Evolutionary conservation across 169 alveolate species (phyloP).

Genomic region (Babesia bigemina): DNA sequence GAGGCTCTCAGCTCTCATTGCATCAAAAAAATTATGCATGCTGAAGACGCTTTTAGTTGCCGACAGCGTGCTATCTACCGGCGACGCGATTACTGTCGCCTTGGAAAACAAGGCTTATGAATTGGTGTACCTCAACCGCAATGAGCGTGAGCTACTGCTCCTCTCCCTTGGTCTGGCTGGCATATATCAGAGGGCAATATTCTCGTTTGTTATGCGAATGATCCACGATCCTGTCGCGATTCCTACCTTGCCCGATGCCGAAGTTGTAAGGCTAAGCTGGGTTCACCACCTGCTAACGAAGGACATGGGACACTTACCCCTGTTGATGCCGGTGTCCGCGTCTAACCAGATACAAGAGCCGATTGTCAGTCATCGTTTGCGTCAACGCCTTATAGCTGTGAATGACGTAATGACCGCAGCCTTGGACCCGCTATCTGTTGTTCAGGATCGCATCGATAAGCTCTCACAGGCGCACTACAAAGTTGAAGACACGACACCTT

Average conservation of each 20-base stretch:
- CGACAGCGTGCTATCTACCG: slow-evolving; percentile 45
- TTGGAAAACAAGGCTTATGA: slow-evolving; percentile 13
- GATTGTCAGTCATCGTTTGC: slow-evolving; percentile 11
- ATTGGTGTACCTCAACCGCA: slow-evolving; percentile 18
- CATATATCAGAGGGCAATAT: slow-evolving; percentile 30
- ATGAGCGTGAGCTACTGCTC: slow-evolving; percentile 51
- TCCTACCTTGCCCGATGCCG: not conserved
- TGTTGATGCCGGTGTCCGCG: slow-evolving; percentile 20
- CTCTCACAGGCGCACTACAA: slow-evolving; percentile 49
- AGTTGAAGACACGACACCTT: slow-evolving; percentile 34
- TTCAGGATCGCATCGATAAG: slow-evolving; percentile 45
- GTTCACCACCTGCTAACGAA: slow-evolving; percentile 44
- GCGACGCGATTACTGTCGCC: slow-evolving; percentile 10
- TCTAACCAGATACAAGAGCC: slow-evolving; percentile 60
- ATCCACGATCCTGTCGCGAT: not conserved
- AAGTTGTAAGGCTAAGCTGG: slow-evolving; percentile 36
- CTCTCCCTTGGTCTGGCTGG: slow-evolving; percentile 30
- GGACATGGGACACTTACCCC: slow-evolving; percentile 42
- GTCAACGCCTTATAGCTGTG: slow-evolving; percentile 36
- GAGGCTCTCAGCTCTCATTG: slow-evolving; percentile 13
- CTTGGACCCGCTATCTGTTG: slow-evolving; percentile 32
- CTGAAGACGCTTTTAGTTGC: slow-evolving; percentile 32
- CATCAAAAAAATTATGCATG: slow-evolving; percentile 17
- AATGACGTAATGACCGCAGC: slow-evolving; percentile 30
- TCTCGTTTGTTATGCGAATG: not conserved